A percentile compares a stretch with the other conserved stretches of the same genome.
Conservation (phyloP, 768 basidiomycete species). For the Leccinum fibrillosum region DNA sequence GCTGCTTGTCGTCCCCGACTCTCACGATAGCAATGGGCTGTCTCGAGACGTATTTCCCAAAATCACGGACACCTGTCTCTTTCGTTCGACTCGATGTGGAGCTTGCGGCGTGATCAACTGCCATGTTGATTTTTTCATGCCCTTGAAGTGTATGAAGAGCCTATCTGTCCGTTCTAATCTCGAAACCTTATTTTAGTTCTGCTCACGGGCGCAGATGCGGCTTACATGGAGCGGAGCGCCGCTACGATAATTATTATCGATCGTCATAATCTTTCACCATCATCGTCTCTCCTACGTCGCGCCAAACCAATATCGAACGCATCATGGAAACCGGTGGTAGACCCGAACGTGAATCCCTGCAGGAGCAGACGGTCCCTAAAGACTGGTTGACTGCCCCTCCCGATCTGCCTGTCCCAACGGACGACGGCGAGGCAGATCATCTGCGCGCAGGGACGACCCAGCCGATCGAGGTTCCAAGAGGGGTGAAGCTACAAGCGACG, state of each 20-base stretch:
- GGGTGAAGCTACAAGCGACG: background rate
- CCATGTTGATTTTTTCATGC: no score
- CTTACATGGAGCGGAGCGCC: no score
- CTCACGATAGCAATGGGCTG: no score
- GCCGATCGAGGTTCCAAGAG: background rate
- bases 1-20: no score
- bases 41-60: no score
- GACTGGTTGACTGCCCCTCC: background rate
- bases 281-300: background rate
- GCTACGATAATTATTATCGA: background rate
- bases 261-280: background rate
- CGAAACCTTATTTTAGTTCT: no score
- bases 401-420: background rate
- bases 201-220: no score
- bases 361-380: background rate
- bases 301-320: background rate
- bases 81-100: no score
- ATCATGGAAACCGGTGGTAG: background rate
- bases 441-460: background rate
- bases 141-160: no score
- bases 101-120: no score
- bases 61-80: no score
- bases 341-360: background rate
- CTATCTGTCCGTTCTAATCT: no score
- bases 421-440: background rate